These are phyloP conservation scores for Lachancea nothofagi DNA, from an alignment of 805 yeast species.

Conservation along the genomic window DNA sequence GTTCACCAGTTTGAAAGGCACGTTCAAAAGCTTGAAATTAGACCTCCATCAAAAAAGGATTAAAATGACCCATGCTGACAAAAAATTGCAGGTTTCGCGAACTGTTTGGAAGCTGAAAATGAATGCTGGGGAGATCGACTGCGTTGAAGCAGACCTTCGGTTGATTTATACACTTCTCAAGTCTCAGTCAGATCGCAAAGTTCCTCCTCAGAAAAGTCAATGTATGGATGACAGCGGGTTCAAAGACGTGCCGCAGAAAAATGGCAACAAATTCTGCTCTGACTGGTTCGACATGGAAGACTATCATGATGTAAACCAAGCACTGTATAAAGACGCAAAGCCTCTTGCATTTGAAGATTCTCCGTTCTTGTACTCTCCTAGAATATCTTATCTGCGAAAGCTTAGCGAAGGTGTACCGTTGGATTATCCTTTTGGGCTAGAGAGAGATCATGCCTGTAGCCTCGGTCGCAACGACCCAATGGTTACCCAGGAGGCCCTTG, in stretches of 20 bases:
- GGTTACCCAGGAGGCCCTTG: slow-evolving; percentile 44
- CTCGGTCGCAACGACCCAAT: slow-evolving; percentile 51
- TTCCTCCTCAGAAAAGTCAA: slow-evolving; percentile 10
- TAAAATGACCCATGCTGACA: slow-evolving; percentile 37
- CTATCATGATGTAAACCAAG: slow-evolving; percentile 60
- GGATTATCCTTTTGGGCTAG: slow-evolving; percentile 54
- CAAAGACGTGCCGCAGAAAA: slow-evolving; percentile 5
- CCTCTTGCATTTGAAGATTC: slow-evolving; percentile 40
- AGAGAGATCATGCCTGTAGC: slow-evolving; percentile 48
- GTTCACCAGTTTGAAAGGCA: slow-evolving; percentile 61
- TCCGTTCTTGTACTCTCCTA: slow-evolving; percentile 50
- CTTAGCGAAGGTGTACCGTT: slow-evolving; percentile 40
- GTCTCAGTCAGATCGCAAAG: slow-evolving; percentile 45
- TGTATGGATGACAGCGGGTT: slow-evolving; percentile 1
- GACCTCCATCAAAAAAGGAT: slow-evolving; percentile 57
- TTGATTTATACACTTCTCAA: slow-evolving; percentile 58
- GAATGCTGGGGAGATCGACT: slow-evolving; percentile 65
- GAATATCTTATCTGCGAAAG: slow-evolving; percentile 57
- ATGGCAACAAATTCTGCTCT: slow-evolving; percentile 11
- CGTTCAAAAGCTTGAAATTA: slow-evolving; percentile 44
- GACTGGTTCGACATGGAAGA: slow-evolving; percentile 76
- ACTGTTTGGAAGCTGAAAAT: slow-evolving; percentile 50
- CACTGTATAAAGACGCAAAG: slow-evolving; percentile 36
- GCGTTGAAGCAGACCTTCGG: slow-evolving; percentile 63
- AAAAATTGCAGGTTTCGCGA: slow-evolving; percentile 40